Conservation (phyloP, 139 green algal species). For the Yamagishiella unicocca region DNA sequence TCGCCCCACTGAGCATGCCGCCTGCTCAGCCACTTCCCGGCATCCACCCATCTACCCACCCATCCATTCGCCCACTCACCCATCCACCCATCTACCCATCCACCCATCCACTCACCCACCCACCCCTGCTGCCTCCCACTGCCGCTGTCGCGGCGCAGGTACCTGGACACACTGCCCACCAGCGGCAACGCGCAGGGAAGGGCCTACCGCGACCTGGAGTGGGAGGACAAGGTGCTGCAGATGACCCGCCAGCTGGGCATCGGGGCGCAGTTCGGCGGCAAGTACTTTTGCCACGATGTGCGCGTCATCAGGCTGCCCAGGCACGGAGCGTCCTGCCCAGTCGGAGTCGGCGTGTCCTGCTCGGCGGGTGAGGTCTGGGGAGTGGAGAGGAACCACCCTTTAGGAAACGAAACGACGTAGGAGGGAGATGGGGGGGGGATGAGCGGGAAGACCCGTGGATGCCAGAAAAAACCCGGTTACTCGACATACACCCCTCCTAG, state of each 20-base stretch:
- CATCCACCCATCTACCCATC: background rate
- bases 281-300: conserved; percentile 73
- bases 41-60: background rate
- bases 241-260: conserved; percentile 58
- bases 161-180: conserved; percentile 61
- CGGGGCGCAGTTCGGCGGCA: conserved; percentile 54
- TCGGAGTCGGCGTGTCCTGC: conserved; percentile 65
- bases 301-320: conserved; percentile 61
- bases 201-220: conserved; percentile 65
- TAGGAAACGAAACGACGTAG: too few relatives aligned
- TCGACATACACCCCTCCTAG: too few relatives aligned
- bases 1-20: too few relatives aligned
- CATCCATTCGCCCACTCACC: background rate
- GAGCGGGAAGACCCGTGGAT: too few relatives aligned
- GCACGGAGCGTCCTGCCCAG: conserved; percentile 61
- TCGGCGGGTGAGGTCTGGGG: conserved; percentile 61
- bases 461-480: too few relatives aligned
- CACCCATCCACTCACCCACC: background rate
- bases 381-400: too few relatives aligned
- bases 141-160: conserved; percentile 23
- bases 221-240: conserved; percentile 59
- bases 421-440: too few relatives aligned
- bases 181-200: conserved; percentile 52
- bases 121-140: background rate
- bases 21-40: too few relatives aligned